Conservation (phyloP, 495 filamentous ascomycete genomes). For the Neurospora sublineolata region DNA sequence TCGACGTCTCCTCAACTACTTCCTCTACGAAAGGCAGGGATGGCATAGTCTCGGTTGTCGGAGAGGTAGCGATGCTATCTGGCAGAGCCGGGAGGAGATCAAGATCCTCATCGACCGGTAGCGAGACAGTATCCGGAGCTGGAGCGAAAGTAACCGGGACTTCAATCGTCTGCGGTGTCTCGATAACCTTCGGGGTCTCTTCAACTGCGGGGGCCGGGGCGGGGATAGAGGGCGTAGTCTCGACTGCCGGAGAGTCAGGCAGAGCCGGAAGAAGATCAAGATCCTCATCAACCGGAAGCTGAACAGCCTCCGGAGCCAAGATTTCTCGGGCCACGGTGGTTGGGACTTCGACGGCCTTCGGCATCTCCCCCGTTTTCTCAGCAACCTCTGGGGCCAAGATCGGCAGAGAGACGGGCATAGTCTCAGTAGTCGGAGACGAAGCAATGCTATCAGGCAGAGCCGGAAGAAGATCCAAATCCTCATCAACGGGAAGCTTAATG, state of each 20-base stretch:
- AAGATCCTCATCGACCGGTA: background rate
- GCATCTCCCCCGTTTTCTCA: background rate
- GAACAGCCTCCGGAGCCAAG: background rate
- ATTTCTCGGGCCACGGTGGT: background rate
- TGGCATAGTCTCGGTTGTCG: background rate
- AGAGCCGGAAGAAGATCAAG: background rate
- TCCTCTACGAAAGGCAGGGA: background rate
- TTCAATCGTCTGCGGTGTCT: background rate
- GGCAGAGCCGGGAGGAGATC: background rate
- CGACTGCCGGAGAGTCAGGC: conserved; percentile 1
- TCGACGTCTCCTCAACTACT: background rate
- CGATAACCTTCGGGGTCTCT: background rate
- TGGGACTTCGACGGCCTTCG: background rate
- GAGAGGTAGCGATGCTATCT: background rate
- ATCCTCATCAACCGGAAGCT: background rate
- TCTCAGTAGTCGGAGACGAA: conserved; percentile 7
- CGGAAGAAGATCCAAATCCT: background rate
- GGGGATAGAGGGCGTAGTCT: background rate
- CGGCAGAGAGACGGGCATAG: background rate
- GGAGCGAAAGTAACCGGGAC: background rate
- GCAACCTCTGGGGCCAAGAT: background rate
- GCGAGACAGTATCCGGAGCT: background rate
- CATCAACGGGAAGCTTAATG: background rate
- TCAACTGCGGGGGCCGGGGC: background rate
- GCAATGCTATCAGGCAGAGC: background rate